Conservation (phyloP, 495 filamentous ascomycete species). For the Aspergillus bertholletiae region DNA sequence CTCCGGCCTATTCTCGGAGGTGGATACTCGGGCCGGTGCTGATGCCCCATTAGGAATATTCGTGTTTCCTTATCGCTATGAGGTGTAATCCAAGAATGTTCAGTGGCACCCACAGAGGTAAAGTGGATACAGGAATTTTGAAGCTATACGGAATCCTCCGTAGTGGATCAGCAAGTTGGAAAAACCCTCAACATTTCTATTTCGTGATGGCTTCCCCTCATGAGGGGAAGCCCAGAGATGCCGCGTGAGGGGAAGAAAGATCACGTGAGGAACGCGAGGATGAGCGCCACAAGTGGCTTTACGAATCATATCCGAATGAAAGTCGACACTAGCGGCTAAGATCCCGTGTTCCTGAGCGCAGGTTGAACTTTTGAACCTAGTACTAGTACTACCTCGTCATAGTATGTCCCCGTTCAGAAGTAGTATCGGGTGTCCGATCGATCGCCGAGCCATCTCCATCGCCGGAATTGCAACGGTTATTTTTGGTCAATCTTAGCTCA, state of each 20-base stretch:
- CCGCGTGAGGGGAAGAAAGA: background rate
- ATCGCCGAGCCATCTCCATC: background rate
- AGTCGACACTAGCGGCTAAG: no score
- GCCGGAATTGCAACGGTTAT: background rate
- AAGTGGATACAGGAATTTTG: background rate
- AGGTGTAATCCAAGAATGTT: background rate
- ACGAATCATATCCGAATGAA: no score
- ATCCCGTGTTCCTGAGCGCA: no score
- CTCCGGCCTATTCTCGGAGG: background rate
- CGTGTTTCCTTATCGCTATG: background rate
- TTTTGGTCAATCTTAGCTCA: background rate
- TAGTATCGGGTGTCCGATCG: background rate
- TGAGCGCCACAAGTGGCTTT: background rate
- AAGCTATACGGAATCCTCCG: background rate
- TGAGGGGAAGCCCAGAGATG: constrained; percentile 7
- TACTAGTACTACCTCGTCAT: no score
- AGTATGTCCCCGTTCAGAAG: background rate
- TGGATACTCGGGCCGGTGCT: background rate
- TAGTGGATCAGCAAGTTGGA: background rate
- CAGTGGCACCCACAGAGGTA: background rate
- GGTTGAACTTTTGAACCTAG: no score
- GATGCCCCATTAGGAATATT: background rate
- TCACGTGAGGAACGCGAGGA: background rate
- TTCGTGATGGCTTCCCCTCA: constrained; percentile 13
- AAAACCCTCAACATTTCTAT: background rate